phyloP scores from a whole-genome alignment of 2,329 filamentous ascomycete species.

The Sclerotinia subarctica region DNA sequence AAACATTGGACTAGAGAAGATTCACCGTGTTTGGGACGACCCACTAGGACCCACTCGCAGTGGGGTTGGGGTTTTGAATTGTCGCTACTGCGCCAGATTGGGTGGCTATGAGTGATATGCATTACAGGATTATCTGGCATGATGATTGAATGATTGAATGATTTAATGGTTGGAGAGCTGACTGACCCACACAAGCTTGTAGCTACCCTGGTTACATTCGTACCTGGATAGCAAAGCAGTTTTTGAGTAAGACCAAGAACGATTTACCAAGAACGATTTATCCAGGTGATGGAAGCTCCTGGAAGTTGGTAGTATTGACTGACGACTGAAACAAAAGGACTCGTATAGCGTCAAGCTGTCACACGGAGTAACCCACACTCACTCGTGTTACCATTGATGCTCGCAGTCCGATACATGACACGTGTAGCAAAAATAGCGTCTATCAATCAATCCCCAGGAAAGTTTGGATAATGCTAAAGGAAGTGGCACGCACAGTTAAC shows the following conservation, averaged over 20 bases:
- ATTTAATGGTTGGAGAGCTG: background rate
- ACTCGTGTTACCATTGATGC: too few species aligned
- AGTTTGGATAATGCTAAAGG: background rate
- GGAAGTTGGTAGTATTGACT: background rate
- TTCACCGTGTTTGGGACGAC: constrained; percentile 5
- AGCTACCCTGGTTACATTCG: constrained; percentile 1
- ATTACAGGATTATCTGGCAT: background rate
- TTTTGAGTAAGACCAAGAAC: background rate
- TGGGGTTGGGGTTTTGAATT: constrained; percentile 5
- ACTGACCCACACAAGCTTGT: constrained; percentile 5
- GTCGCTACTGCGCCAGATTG: background rate
- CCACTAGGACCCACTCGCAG: constrained; percentile 1
- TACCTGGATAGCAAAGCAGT: background rate
- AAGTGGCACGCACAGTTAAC: constrained; percentile 5
- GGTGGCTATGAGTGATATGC: constrained; percentile 11
- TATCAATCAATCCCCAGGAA: background rate
- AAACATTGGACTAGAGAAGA: constrained; percentile 9
- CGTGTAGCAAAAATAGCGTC: background rate
- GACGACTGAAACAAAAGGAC: background rate
- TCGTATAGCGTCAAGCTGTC: background rate
- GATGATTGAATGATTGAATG: constrained; percentile 13
- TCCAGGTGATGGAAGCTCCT: constrained; percentile 2
- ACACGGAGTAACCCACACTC: too few species aligned
- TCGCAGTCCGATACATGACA: too few species aligned
- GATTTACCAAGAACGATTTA: background rate